phyloP scores from a whole-genome alignment of 768 basidiomycete species.

The Dentipellis sp. region DNA sequence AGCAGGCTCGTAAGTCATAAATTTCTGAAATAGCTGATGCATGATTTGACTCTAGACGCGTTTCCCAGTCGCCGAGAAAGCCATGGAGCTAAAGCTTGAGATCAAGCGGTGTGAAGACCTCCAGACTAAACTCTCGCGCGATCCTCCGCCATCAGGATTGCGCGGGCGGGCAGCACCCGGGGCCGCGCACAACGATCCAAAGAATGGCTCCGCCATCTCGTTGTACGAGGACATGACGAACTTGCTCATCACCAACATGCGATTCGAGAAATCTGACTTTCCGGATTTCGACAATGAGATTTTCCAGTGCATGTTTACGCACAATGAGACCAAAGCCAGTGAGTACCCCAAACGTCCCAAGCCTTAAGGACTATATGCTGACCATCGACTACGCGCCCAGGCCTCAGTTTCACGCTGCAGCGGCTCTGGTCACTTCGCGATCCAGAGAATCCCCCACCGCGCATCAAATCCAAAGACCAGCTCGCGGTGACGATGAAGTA shows the following conservation, averaged over 20 bases:
- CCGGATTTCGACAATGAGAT: conserved; percentile 47
- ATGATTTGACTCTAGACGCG: conserved; percentile 3
- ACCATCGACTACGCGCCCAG: not conserved
- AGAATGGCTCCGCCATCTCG: conserved; percentile 48
- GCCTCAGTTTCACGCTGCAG: conserved; percentile 36
- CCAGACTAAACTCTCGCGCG: conserved; percentile 28
- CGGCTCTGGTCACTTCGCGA: conserved; percentile 17
- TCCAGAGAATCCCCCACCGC: conserved; percentile 18
- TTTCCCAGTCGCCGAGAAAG: conserved; percentile 38
- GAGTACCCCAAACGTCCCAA: not conserved
- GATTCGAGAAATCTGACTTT: conserved; percentile 31
- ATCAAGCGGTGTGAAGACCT: conserved; percentile 44
- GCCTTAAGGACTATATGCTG: not conserved
- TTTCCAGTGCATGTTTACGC: conserved; percentile 60
- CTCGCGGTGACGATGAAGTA: conserved; percentile 47
- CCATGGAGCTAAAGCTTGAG: conserved; percentile 52
- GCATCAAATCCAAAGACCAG: conserved; percentile 27
- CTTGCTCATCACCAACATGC: conserved; percentile 58
- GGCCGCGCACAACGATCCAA: conserved; percentile 39
- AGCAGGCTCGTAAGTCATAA: conserved; percentile 36
- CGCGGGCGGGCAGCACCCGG: conserved; percentile 26
- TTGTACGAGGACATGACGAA: conserved; percentile 88
- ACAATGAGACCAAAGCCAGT: conserved; percentile 14
- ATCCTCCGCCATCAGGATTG: conserved; percentile 27
- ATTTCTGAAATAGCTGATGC: not conserved